A percentile compares a stretch with the other conserved stretches of the same genome.
Evolutionary conservation across 2,329 filamentous ascomycete genomes (phyloP).

Genomic region (Claviceps purpurea): DNA sequence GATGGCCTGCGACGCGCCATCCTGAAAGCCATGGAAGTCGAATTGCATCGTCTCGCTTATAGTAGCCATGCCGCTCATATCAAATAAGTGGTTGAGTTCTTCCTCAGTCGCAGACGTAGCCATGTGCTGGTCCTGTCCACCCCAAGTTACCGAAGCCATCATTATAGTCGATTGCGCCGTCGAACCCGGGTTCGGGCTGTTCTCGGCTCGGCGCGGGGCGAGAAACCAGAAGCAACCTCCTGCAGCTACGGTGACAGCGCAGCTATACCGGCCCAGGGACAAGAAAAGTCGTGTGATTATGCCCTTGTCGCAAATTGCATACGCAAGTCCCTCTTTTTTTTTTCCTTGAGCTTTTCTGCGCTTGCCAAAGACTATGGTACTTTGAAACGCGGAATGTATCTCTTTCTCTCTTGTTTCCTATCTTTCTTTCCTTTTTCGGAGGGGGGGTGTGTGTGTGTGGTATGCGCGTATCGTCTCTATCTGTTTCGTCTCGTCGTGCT

Average conservation of each 20-base stretch:
- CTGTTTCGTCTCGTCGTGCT: too few species aligned
- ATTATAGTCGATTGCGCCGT: conserved; percentile 16
- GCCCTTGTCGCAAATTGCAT: background rate
- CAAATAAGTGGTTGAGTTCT: conserved; percentile 51
- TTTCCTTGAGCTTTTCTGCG: background rate
- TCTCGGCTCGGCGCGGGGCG: background rate
- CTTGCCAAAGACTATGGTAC: background rate
- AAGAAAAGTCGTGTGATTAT: background rate
- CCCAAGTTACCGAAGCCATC: conserved; percentile 43
- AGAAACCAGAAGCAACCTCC: background rate
- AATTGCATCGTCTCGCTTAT: conserved; percentile 43
- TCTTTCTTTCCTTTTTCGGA: too few species aligned
- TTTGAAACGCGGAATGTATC: background rate
- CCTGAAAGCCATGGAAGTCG: conserved; percentile 44
- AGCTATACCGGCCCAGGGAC: too few species aligned
- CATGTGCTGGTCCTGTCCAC: conserved; percentile 42
- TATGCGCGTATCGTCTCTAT: too few species aligned
- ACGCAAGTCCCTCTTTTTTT: background rate
- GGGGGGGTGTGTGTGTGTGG: background rate
- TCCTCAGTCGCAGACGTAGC: conserved; percentile 35
- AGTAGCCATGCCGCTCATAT: conserved; percentile 42
- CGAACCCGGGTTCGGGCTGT: background rate
- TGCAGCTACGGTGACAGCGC: too few species aligned
- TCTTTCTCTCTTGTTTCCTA: background rate
- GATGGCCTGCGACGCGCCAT: conserved; percentile 20